A percentile compares a stretch with the other conserved stretches of the same genome.
Evolutionary conservation across 2,329 filamentous ascomycete species (phyloP).

Genomic region (Colletotrichum paranaense): DNA sequence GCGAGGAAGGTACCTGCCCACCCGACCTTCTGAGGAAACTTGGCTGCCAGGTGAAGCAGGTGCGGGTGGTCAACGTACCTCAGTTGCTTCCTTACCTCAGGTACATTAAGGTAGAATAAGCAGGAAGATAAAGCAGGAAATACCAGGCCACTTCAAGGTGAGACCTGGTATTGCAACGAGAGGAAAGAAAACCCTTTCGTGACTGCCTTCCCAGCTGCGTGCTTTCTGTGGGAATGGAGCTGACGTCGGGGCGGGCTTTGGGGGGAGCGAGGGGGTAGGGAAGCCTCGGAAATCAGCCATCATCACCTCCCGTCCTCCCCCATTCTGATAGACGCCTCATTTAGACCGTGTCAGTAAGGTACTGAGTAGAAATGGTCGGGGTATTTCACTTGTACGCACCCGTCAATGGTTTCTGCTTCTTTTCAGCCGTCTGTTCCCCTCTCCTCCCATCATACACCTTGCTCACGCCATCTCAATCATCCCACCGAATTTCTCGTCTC

Average conservation of each 20-base stretch:
- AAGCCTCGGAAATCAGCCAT: not conserved
- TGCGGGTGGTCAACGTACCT: too few relatives aligned
- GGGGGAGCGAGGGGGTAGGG: not conserved
- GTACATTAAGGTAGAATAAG: not conserved
- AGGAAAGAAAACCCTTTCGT: not conserved
- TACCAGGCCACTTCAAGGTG: not conserved
- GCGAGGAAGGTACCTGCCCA: not conserved
- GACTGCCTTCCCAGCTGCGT: not conserved
- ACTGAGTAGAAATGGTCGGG: too few relatives aligned
- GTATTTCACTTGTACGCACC: not conserved
- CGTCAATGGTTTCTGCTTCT: not conserved
- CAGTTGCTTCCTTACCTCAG: too few relatives aligned
- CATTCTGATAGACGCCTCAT: slow-evolving; percentile 11
- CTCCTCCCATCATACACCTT: not conserved
- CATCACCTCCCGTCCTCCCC: not conserved
- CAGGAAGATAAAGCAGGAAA: not conserved
- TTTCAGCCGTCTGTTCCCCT: not conserved
- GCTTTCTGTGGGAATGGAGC: not conserved
- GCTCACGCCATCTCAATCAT: not conserved
- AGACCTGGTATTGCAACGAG: not conserved
- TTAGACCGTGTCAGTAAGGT: not conserved
- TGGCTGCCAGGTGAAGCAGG: not conserved
- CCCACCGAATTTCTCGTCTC: not conserved
- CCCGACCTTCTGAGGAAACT: not conserved
- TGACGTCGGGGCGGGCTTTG: not conserved